Evolutionary conservation across 495 filamentous ascomycete genomes (phyloP), one percentile per base, ranked within the genome.

Genomic region (Zalerion maritima): DNA sequence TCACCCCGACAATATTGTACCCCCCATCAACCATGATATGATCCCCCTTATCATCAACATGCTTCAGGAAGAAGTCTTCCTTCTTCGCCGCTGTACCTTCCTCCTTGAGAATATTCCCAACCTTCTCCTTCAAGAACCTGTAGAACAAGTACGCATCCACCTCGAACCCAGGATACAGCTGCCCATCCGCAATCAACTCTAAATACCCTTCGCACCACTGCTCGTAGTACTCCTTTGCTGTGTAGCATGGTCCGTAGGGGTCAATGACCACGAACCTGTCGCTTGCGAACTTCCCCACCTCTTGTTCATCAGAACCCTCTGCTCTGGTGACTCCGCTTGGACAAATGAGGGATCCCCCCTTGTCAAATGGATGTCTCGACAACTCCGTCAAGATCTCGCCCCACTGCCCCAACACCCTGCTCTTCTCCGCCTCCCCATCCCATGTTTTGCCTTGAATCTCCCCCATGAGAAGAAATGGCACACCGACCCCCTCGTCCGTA

Each of bases 31-130:
- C 43, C 2, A 66, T 41, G 24, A 60, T 41, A 28, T 57, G 54
- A 24, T 55, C 53, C 9, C 50, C 57, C 30, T 57, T 57, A 14
- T 57, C 42, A 32, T 61, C 54, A 18, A 44, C 44, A 34, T 62
- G 50, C 18, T 44, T 46, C 7, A 62, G 37, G 29, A 51, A 58
- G 41, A 52, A 62, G 24, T 33, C 37, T n/a, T 42, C 40, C 26
- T 29, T 35, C 6, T 14, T 25, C 23, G 17, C n/a, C 19, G 14
- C 22, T 24, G 31, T 18, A 23, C 18, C 32, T 20, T 26, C 17
- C n/a, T 24, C 14, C 12, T 5, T 16, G 15, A 18, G 26, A 20
- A 35, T 34, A 15, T 34, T 23, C n/a, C 14, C 21, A 14, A 26
- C 29, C 12, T 29, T 31, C 24, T 59, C 57, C 6, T 49, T 24